Evolutionary conservation across 192 early-diverging fungal species (phyloP), one percentile per base, ranked within the genome.

Genomic region (Backusella mclennaniae): DNA sequence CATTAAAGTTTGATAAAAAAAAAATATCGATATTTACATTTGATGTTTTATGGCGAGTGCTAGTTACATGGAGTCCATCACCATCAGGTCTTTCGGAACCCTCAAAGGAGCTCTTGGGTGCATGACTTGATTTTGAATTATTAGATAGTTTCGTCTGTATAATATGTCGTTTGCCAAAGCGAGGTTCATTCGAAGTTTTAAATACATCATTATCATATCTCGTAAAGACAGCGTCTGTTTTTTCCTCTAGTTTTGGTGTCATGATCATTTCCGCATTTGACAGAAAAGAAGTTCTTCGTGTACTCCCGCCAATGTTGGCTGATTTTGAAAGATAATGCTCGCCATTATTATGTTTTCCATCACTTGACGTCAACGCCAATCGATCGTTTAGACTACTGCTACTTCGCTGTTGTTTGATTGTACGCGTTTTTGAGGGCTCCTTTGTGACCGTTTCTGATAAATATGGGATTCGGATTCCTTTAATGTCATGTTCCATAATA

Each of bases 401-500:
- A 35, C 78, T 79, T 21, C 41, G 31, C 56, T 79, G 66, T 26
- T 26, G 49, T 14, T 66, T 66, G 12, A 78, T 44, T 5, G 33
- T n/a, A 17, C 31, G 36, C 2, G 23, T 17, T 23, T 21, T 23
- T 26, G 4, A 1, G 42, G 56, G 35, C 39, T 15, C 33, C 7
- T 26, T 8, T 35, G 29, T 19, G n/a, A 38, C 1, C 21, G 56
- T 11, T 23, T 86, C 81, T 12, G 77, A 74, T 17, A 91, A 73
- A 44, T 85, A 85, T 6, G 90, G 90, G 17, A 92, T 83, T 23
- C 84, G 82, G 1, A 87, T 85, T 35, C 76, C 80, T 1, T 85
- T 82, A 3, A 89, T 88, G 42, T 89, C 86, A 59, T 91, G 85
- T 66, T 89, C 85, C 85, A 88, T 90, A 38, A 93, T 88, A 7